Percentiles rank a stretch among this genome's conserved stretches.
Evolutionary conservation across 345 rosid species (phyloP).

Genomic region (Lagerstroemia speciosa): DNA sequence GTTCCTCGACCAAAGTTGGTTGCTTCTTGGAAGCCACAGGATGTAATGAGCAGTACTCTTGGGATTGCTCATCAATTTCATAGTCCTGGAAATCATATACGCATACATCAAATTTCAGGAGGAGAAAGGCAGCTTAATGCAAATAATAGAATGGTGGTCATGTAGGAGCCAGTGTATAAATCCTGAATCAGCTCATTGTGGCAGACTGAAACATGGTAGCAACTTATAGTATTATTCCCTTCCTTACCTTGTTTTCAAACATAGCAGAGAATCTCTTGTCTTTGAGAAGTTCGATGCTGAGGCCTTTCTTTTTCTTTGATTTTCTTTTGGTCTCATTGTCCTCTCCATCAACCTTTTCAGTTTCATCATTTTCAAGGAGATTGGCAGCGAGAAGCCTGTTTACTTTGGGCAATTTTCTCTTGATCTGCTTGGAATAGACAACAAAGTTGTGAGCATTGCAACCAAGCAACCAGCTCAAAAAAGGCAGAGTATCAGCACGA

Average conservation of each 20-base stretch:
- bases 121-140: slow-evolving; percentile 2
- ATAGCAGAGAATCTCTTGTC: slow-evolving; percentile 48
- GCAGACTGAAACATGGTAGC: background rate
- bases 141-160: too few species aligned
- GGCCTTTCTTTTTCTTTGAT: slow-evolving; percentile 66
- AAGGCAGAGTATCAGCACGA: background rate
- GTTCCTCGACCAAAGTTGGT: slow-evolving; percentile 63
- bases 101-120: slow-evolving; percentile 7
- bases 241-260: slow-evolving; percentile 55
- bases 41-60: slow-evolving; percentile 63
- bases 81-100: slow-evolving; percentile 38
- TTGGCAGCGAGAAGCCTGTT: slow-evolving; percentile 56
- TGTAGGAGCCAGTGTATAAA: too few species aligned
- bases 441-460: background rate
- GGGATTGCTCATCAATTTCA: slow-evolving; percentile 61
- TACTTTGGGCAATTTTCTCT: slow-evolving; percentile 63
- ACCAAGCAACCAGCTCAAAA: background rate
- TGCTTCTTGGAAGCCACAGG: slow-evolving; percentile 59
- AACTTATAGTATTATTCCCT: background rate
- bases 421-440: slow-evolving; percentile 27
- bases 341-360: slow-evolving; percentile 37
- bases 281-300: slow-evolving; percentile 35
- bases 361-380: slow-evolving; percentile 48
- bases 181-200: background rate
- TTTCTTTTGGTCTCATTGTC: slow-evolving; percentile 48